Base-by-base conservation (phyloP, 257 asterid species). In the Echites panduratus region DNA sequence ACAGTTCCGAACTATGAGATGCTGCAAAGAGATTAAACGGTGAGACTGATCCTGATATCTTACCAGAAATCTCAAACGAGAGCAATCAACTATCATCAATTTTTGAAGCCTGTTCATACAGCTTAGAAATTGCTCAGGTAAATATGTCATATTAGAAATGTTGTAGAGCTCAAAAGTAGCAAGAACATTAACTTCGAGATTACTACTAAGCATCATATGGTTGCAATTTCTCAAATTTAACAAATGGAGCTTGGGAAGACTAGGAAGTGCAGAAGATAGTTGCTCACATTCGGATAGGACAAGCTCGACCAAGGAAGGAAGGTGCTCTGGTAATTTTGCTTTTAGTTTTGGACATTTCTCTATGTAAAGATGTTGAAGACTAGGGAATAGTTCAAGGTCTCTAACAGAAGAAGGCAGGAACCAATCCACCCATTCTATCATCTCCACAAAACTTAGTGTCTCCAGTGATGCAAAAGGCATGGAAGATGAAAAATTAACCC, bases 341-440 rank as follows among this genome's bases (percentile, higher is more conserved):
- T 0, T 59, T 29, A 86, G 79, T 75, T 84, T 86, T 70, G 85
- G 90, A 70, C 88, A 86, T 63, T 80, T 71, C 63, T 80, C 81
- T 10, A 84, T 76, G 66, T 68, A 73, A 77, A 83, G 85, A 73
- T 86, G 86, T 61, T 75, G 29, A 44, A 86, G 84, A 48, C 66
- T 29, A n/a, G 84, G 82, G 63, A 84, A 86, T 29, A 66, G 69
- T 22, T 71, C 73, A 2, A 24, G 20, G 13, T 79, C 82, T 61
- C 76, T 67, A 29, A 70, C 79, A 63, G 45, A 57, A 41, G 35
- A 29, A 64, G 65, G 44, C 22, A 50, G 56, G 11, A 77, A 76
- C 91, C 87, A 84, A 48, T 73, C 75, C 72, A 76, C 77, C 89
- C 87, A 82, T 61, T 82, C 91, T 40, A 58, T 67, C 89, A 84